Conservation (phyloP, 495 filamentous ascomycete species). For the Letharia lupina region DNA sequence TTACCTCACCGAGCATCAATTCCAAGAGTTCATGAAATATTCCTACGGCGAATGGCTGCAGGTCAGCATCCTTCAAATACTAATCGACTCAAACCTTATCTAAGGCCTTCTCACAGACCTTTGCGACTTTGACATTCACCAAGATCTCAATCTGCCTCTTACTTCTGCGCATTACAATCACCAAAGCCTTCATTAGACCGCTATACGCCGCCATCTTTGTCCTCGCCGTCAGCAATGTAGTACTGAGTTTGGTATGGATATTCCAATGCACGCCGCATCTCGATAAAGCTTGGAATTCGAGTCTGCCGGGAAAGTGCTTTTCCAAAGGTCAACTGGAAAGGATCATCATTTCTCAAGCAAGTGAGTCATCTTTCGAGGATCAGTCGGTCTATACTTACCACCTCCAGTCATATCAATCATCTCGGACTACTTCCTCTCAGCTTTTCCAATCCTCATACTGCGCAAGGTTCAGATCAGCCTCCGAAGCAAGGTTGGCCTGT, state of each 20-base stretch:
- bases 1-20: constrained; percentile 3
- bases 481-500: constrained; percentile 29
- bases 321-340: constrained; percentile 10
- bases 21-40: constrained; percentile 3
- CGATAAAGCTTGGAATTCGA: constrained; percentile 12
- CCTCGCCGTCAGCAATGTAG: constrained; percentile 10
- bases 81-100: no score
- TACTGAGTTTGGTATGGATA: constrained; percentile 9
- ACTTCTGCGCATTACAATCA: constrained; percentile 10
- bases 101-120: background rate
- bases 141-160: constrained; percentile 18
- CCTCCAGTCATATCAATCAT: constrained; percentile 12
- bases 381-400: background rate
- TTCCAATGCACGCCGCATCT: constrained; percentile 11
- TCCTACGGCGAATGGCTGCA: constrained; percentile 7
- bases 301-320: constrained; percentile 9
- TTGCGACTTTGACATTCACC: constrained; percentile 10
- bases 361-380: background rate
- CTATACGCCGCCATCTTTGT: constrained; percentile 6
- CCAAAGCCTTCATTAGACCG: constrained; percentile 8
- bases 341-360: constrained; percentile 19
- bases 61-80: background rate
- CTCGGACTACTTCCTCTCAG: constrained; percentile 29
- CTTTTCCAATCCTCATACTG: constrained; percentile 31
- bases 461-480: constrained; percentile 23